A percentile compares a stretch with the other conserved stretches of the same genome.
Evolutionary conservation across 2,329 filamentous ascomycete genomes (phyloP).

Genomic region (Pseudocercospora crystallina): DNA sequence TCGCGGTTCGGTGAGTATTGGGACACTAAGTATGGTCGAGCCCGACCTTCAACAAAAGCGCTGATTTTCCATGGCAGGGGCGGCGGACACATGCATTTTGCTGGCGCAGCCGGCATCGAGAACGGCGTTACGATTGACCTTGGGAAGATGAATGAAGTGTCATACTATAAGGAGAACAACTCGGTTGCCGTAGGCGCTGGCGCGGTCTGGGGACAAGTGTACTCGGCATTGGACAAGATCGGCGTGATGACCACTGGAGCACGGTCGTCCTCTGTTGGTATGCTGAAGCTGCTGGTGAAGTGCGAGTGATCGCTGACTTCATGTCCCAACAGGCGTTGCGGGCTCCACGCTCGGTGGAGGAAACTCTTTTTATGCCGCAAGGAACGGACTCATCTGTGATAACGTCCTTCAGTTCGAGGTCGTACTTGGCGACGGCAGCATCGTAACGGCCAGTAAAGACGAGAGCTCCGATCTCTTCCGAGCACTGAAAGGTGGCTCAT

Average conservation of each 20-base stretch:
- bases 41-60: not conserved
- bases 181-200: slow-evolving; percentile 48
- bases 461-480: slow-evolving; percentile 23
- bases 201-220: slow-evolving; percentile 47
- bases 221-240: slow-evolving; percentile 40
- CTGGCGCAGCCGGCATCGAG: slow-evolving; percentile 18
- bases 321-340: slow-evolving; percentile 16
- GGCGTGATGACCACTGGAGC: slow-evolving; percentile 47
- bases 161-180: slow-evolving; percentile 34
- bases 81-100: slow-evolving; percentile 8
- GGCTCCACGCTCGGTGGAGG: slow-evolving; percentile 29
- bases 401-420: slow-evolving; percentile 28
- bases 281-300: not conserved
- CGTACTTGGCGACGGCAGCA: slow-evolving; percentile 24
- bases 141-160: slow-evolving; percentile 40
- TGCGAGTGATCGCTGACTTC: not conserved
- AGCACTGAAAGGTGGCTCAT: slow-evolving; percentile 23
- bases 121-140: slow-evolving; percentile 46
- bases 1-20: slow-evolving; percentile 21
- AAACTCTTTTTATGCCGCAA: slow-evolving; percentile 24
- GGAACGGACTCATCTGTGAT: slow-evolving; percentile 29
- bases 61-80: not conserved
- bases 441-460: slow-evolving; percentile 20
- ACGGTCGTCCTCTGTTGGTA: slow-evolving; percentile 30
- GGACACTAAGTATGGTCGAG: too few relatives aligned